Conservation (phyloP, 2,329 filamentous ascomycete species). For the Talaromyces rugulosus region DNA sequence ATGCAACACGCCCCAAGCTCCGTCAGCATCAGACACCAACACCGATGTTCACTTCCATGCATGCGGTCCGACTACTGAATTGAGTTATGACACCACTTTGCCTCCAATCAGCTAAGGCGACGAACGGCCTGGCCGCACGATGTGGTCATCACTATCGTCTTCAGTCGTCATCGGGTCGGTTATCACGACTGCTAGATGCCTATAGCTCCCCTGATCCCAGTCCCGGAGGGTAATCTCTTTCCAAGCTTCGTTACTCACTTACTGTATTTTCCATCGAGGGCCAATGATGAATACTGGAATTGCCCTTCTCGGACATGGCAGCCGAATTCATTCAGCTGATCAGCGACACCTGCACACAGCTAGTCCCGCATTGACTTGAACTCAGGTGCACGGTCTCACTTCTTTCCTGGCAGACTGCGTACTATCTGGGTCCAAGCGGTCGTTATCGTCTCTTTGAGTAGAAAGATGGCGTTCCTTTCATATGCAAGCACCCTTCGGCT, state of each 20-base stretch:
- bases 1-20: constrained; percentile 11
- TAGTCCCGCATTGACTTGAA: constrained; percentile 34
- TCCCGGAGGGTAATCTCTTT: not conserved
- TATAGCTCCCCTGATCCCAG: constrained; percentile 9
- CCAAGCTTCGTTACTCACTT: constrained; percentile 1
- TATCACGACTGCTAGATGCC: constrained; percentile 1
- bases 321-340: constrained; percentile 39
- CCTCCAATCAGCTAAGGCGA: constrained; percentile 11
- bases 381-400: constrained; percentile 33
- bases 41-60: constrained; percentile 8
- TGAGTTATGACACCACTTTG: constrained; percentile 1
- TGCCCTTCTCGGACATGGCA: constrained; percentile 16
- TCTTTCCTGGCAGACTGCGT: constrained; percentile 28
- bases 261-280: constrained; percentile 6
- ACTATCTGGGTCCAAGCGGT: constrained; percentile 25
- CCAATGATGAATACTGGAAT: constrained; percentile 14
- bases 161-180: constrained; percentile 8
- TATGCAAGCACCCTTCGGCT: constrained; percentile 37
- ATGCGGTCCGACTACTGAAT: constrained; percentile 8
- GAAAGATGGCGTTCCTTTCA: constrained; percentile 29
- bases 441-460: constrained; percentile 30
- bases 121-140: constrained; percentile 4
- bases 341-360: constrained; percentile 35
- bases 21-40: constrained; percentile 9
- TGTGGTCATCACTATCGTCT: constrained; percentile 3